These are phyloP conservation scores for Clitopilus passeckerianus DNA, from an alignment of 768 basidiomycete genomes.

Conservation along the genomic window DNA sequence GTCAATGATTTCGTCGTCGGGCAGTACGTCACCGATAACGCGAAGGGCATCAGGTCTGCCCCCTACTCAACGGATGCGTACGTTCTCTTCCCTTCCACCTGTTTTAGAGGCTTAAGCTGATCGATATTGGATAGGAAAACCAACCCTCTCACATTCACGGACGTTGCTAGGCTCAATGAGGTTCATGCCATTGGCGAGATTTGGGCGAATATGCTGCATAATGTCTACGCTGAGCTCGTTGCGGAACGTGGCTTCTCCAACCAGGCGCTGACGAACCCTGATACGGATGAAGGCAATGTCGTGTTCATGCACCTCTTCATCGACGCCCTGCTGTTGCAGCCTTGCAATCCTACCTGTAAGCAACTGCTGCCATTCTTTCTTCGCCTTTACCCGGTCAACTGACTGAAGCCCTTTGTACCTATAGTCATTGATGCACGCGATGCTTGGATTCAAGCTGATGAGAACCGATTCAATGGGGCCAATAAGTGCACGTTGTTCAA, in stretches of 20 bases:
- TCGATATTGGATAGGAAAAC: slow-evolving; percentile 14
- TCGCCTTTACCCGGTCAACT: neutral
- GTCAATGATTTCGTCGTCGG: slow-evolving; percentile 38
- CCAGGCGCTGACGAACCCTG: slow-evolving; percentile 34
- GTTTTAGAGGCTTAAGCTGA: neutral
- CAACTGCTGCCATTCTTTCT: neutral
- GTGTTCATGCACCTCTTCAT: slow-evolving; percentile 49
- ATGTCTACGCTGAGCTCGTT: slow-evolving; percentile 37
- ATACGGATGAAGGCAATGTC: slow-evolving; percentile 39
- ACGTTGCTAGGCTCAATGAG: slow-evolving; percentile 30
- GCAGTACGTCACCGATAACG: slow-evolving; percentile 41
- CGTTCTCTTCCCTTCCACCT: slow-evolving; percentile 10
- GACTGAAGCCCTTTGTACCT: neutral
- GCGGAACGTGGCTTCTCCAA: slow-evolving; percentile 27
- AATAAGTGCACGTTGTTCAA: slow-evolving; percentile 40
- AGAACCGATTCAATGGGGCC: slow-evolving; percentile 36
- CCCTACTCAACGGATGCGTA: slow-evolving; percentile 50
- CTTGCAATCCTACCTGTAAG: slow-evolving; percentile 47
- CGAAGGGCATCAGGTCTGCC: slow-evolving; percentile 45
- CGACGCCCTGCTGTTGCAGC: slow-evolving; percentile 43
- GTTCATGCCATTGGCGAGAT: slow-evolving; percentile 59
- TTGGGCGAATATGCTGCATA: slow-evolving; percentile 42
- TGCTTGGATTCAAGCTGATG: slow-evolving; percentile 49
- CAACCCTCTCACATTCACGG: slow-evolving; percentile 42
- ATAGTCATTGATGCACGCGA: slow-evolving; percentile 41